Evolutionary conservation across 192 early-diverging fungal species (phyloP).

Genomic region (Coemansia pectinata): DNA sequence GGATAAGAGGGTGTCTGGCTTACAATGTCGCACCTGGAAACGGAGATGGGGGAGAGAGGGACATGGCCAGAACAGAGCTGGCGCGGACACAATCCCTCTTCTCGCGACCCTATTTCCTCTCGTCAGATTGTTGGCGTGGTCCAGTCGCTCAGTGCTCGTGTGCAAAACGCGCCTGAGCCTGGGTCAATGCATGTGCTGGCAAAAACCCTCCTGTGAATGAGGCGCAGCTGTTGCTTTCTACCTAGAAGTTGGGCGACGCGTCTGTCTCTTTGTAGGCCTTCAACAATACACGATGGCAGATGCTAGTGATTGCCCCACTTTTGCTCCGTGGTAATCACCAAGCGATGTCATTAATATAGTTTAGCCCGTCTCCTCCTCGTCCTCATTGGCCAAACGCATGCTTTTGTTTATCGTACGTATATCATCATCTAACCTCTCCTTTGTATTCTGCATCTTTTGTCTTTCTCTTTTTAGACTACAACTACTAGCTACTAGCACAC

Average conservation of each 20-base stretch:
- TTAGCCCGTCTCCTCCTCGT: background rate
- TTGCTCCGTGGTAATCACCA: slow-evolving; percentile 2
- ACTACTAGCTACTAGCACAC: slow-evolving; percentile 4
- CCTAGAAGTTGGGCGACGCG: background rate
- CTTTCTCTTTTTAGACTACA: background rate
- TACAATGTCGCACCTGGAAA: background rate
- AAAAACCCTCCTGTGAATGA: background rate
- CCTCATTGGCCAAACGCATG: background rate
- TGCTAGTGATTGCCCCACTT: background rate
- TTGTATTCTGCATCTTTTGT: background rate
- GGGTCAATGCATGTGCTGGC: slow-evolving; percentile 2
- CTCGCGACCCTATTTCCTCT: background rate
- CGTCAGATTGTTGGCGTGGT: background rate
- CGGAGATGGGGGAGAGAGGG: background rate
- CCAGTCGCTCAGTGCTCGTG: background rate
- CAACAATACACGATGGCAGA: background rate
- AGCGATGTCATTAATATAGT: background rate
- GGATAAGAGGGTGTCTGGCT: background rate
- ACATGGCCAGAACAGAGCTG: background rate
- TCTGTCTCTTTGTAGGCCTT: background rate
- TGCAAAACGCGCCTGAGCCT: background rate
- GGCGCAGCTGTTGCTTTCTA: slow-evolving; percentile 3
- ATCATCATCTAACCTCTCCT: background rate
- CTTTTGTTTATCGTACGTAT: slow-evolving; percentile 2
- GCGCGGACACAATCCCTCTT: background rate